Conservation (phyloP, 2,329 filamentous ascomycete species). For the Verticillium zaregamsianum region DNA sequence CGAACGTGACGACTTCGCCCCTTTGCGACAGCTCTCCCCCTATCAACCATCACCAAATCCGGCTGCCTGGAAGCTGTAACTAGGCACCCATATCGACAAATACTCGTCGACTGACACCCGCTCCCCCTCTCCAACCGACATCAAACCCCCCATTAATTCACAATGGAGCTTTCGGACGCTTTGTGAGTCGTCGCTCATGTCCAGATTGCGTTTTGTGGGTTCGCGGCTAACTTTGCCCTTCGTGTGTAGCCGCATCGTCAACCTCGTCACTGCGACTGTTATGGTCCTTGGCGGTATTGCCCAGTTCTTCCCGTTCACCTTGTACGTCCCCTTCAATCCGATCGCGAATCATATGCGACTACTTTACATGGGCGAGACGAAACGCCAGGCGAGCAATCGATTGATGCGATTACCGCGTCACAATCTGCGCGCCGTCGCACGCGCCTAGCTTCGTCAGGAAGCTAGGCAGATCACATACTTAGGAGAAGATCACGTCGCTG, state of each 20-base stretch:
- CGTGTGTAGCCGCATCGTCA: constrained; percentile 79
- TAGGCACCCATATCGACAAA: background rate
- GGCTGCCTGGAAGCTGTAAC: background rate
- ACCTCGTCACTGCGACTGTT: constrained; percentile 80
- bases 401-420: background rate
- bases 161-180: constrained; percentile 88
- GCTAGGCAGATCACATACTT: background rate
- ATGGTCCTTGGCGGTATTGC: constrained; percentile 82
- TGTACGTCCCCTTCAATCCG: constrained; percentile 44
- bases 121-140: background rate
- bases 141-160: constrained; percentile 16
- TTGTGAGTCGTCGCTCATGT: constrained; percentile 59
- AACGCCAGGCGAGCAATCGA: background rate
- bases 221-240: background rate
- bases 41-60: background rate
- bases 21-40: background rate
- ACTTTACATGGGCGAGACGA: background rate
- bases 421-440: background rate
- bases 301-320: constrained; percentile 59
- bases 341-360: background rate
- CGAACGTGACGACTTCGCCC: background rate
- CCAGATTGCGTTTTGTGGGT: background rate
- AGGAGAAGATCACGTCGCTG: background rate
- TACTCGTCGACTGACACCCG: background rate
- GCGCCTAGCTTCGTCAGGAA: background rate